These are phyloP conservation scores for Lojkania enalia DNA, from an alignment of 2,329 filamentous ascomycete species.

Conservation along the genomic window DNA sequence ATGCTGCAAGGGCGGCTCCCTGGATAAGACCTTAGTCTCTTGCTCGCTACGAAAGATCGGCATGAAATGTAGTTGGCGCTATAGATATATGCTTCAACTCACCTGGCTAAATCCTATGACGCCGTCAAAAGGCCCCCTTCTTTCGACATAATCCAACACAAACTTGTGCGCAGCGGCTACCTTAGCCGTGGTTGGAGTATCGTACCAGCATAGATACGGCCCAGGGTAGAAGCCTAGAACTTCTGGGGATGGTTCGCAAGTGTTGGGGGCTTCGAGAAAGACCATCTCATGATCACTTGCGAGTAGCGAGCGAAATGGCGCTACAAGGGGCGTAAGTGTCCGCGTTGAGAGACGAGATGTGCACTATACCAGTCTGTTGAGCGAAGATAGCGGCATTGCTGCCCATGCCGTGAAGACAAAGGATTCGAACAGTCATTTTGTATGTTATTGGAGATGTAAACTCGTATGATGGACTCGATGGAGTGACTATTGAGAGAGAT, in stretches of 20 bases:
- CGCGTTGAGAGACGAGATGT: neutral
- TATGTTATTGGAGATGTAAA: neutral
- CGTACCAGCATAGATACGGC: neutral
- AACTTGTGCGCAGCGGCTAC: neutral
- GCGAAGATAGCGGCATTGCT: neutral
- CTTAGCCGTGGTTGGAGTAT: neutral
- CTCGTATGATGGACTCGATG: too few species aligned
- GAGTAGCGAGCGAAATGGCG: neutral
- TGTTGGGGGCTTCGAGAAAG: neutral
- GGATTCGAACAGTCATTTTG: neutral
- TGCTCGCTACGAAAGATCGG: neutral
- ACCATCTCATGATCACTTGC: neutral
- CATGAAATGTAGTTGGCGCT: too few species aligned
- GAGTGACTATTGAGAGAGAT: too few species aligned
- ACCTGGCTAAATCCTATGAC: constrained; percentile 11
- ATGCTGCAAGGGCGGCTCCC: neutral
- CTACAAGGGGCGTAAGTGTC: neutral
- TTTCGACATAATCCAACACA: neutral
- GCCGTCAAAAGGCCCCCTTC: constrained; percentile 9
- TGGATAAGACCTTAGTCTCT: neutral
- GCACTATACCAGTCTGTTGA: neutral
- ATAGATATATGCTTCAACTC: too few species aligned
- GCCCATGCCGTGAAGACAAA: neutral
- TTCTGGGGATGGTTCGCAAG: neutral
- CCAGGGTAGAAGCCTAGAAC: neutral